Base-by-base conservation (phyloP, 495 filamentous ascomycete genomes). In the Aspergillus nidulans region DNA sequence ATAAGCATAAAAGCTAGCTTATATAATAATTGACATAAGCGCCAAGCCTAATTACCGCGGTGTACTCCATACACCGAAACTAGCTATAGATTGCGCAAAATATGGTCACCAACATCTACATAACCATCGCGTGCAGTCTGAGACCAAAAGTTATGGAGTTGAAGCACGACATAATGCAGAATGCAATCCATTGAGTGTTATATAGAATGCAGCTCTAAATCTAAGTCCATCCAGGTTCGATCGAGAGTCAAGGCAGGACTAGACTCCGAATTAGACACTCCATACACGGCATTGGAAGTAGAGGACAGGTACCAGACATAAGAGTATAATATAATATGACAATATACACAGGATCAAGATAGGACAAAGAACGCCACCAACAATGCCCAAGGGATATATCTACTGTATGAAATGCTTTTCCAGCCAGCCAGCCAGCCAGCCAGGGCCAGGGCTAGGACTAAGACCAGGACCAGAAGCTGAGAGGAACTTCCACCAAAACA, bases 371-470 rank as follows among this genome's bases (percentile, higher is more conserved):
- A 65, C 64, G 64, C 64, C 64, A 63, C 58, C 57, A 39, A 39
- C 8, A 18, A 64, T 64, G 64, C 64, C 61, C 55, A 34, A 34
- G 30, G 15, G 4, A 62, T 65, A 59, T 64, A 67, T 67, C 62
- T 63, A 63, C 8, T 5, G n/a, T 16, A 16, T 39, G 5, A 66
- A 46, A 56, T 50, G 26, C 44, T 46, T 54, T 59, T 54, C 25
- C 42, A 49, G 46, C 46, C 44, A 34, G 16, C 20, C 26, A 12
- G 16, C 26, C 26, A 28, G 26, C 26, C 26, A 12, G 30, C 30
- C 30, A 34, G 30, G 30, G 9, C 30, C 4, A 19, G 18, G 38
- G 45, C 4, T 16, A 9, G 23, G 42, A 45, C 12, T 9, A n/a
- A 26, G 4, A 25, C 8, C 10, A 21, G 7, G 3, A n/a, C 7